Base-by-base conservation (phyloP, 2,329 filamentous ascomycete genomes). In the Pseudogymnoascus sp. region DNA sequence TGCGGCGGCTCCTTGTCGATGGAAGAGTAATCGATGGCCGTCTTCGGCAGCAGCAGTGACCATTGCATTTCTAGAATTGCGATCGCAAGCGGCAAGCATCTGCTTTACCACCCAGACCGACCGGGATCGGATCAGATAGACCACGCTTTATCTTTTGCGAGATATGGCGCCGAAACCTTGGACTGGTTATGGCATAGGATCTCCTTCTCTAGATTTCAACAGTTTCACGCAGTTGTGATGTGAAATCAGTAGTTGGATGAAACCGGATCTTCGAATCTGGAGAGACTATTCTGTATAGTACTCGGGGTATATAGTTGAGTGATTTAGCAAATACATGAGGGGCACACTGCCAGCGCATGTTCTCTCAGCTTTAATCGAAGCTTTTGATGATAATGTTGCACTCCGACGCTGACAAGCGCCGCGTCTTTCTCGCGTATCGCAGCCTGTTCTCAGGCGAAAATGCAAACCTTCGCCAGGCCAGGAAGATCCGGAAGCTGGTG, bases 401-500 rank as follows among this genome's bases (percentile, higher is more conserved):
- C 35, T n/a, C 35, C 13, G 14, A 13, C n/a, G 35, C 35, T n/a
- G 35, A 38, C 14, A 38, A n/a, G 4, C 35, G 35, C 14, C 35
- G 35, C 14, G 35, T 38, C 13, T 38, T 38, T 38, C 35, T 38
- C n/a, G 35, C 35, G n/a, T 38, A 38, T n/a, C 35, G 35, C 35
- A 38, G 35, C 14, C 14, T 38, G 13, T n/a, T 38, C n/a, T 38
- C 35, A 38, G 35, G 35, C 35, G 35, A 38, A 6, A n/a, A 38
- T 38, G 13, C 35, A 4, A 38, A 38, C 13, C 35, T 38, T 6
- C 13, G 13, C 3, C 14, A 38, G 35, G 35, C 35, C 35, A 38
- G n/a, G 35, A 14, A 14, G 24, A 47, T 73, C 29, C 66, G 65
- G 35, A 64, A 72, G 64, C 64, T 70, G 7, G 62, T 73, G 1